Conservation (phyloP, 306 rosid genomes). For the Canavalia ensiformis region DNA sequence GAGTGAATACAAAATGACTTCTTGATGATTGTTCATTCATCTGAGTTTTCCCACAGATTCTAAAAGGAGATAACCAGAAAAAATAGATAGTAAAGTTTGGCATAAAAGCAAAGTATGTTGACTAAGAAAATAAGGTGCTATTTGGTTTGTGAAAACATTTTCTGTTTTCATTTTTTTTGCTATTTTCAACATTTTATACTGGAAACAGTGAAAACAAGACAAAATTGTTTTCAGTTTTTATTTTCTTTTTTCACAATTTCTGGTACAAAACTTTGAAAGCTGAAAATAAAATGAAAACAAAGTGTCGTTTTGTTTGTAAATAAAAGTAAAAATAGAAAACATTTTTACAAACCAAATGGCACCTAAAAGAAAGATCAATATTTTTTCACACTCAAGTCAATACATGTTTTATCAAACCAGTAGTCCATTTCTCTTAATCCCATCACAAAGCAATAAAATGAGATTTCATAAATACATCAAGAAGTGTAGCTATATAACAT, state of each 20-base stretch:
- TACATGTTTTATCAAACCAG: not conserved
- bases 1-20: constrained; percentile 98
- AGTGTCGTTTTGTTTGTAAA: too few species aligned
- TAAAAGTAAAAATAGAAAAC: not conserved
- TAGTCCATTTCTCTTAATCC: not conserved
- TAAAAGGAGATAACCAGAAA: constrained; percentile 43
- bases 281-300: too few species aligned
- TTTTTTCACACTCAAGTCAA: not conserved
- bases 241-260: too few species aligned
- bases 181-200: too few species aligned
- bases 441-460: constrained; percentile 28
- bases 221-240: too few species aligned
- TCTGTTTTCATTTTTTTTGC: too few species aligned
- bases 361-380: not conserved
- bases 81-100: constrained; percentile 33
- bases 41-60: constrained; percentile 97
- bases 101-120: not conserved
- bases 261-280: too few species aligned
- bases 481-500: not conserved
- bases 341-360: too few species aligned
- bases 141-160: too few species aligned
- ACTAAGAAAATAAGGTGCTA: not conserved
- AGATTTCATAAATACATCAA: not conserved
- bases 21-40: constrained; percentile 98
- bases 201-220: too few species aligned